Conservation (phyloP, 2,329 filamentous ascomycete genomes). For the Aspergillus quadricinctus region DNA sequence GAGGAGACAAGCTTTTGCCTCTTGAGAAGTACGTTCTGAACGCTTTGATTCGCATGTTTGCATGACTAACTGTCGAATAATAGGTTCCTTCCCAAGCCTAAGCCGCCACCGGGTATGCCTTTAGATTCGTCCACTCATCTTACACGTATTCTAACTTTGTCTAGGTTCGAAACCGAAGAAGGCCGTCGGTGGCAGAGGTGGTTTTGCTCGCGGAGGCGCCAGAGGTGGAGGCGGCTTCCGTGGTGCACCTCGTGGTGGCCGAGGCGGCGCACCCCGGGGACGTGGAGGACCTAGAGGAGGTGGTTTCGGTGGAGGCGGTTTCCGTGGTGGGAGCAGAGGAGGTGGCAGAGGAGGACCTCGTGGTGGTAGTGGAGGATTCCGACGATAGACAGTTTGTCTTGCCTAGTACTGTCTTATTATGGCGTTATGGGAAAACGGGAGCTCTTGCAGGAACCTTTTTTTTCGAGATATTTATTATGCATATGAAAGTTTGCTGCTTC, state of each 20-base stretch:
- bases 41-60: not conserved
- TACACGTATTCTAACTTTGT: constrained; percentile 15
- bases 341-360: constrained; percentile 27
- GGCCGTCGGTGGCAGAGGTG: constrained; percentile 56
- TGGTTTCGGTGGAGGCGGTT: constrained; percentile 33
- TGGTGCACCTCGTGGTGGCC: constrained; percentile 39
- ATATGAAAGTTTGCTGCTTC: constrained; percentile 30
- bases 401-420: constrained; percentile 36
- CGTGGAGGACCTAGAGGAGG: constrained; percentile 47
- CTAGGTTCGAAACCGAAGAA: constrained; percentile 65
- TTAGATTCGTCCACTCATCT: not conserved
- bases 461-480: constrained; percentile 32
- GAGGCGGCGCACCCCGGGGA: constrained; percentile 52
- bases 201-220: constrained; percentile 39
- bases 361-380: constrained; percentile 20
- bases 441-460: constrained; percentile 35
- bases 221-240: constrained; percentile 34
- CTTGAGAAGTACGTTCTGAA: constrained; percentile 63
- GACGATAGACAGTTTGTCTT: constrained; percentile 21
- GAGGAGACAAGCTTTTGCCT: constrained; percentile 87
- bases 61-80: constrained; percentile 12
- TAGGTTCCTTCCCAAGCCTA: constrained; percentile 89
- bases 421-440: constrained; percentile 42
- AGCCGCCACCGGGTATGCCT: constrained; percentile 55
- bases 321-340: constrained; percentile 42